These are phyloP conservation scores for Furcasterigmium furcatum DNA, from an alignment of 2,329 filamentous ascomycete genomes.

Conservation along the genomic window DNA sequence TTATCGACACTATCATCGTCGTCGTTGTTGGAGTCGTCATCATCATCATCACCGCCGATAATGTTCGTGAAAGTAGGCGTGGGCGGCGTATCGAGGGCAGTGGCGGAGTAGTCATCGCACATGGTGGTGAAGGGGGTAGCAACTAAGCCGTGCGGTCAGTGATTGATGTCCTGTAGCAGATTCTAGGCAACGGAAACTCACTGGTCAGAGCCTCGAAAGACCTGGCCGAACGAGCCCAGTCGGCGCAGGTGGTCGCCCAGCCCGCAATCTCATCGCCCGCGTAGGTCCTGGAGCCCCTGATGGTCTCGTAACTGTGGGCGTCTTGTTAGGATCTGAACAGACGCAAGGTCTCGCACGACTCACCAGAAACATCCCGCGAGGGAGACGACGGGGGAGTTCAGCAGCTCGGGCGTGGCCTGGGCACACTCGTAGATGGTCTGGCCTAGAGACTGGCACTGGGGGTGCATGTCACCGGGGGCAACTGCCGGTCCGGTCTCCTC, in stretches of 20 bases:
- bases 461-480: not conserved
- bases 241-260: not conserved
- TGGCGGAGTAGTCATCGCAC: not conserved
- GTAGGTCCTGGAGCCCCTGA: not conserved
- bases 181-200: not conserved
- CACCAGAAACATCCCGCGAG: not conserved
- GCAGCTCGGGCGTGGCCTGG: not conserved
- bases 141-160: not conserved
- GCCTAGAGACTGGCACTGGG: not conserved
- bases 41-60: not conserved
- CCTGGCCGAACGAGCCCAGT: not conserved
- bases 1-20: too few species aligned
- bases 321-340: not conserved
- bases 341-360: not conserved
- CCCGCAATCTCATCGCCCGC: not conserved
- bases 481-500: not conserved
- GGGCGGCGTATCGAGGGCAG: not conserved
- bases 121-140: not conserved
- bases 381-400: not conserved
- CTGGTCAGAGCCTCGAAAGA: not conserved
- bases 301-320: not conserved
- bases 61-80: not conserved
- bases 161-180: not conserved
- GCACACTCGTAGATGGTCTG: not conserved
- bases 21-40: not conserved